phyloP scores from a whole-genome alignment of 352 stramenopile species.

The Globisporangium uncinulatum region DNA sequence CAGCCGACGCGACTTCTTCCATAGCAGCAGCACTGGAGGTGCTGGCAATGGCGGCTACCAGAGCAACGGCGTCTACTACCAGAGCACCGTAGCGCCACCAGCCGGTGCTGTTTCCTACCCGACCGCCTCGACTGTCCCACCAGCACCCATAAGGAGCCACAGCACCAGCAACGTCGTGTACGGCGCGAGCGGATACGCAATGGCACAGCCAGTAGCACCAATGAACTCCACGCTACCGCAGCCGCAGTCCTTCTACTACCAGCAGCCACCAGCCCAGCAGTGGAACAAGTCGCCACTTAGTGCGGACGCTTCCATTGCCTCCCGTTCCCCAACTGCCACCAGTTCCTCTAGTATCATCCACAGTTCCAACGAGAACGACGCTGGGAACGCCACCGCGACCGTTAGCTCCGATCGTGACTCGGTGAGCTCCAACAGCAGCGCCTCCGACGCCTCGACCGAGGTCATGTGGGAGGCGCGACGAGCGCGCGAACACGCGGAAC shows the following conservation, averaged over 20 bases:
- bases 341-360: not conserved
- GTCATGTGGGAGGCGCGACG: slow-evolving; percentile 63
- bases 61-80: slow-evolving; percentile 13
- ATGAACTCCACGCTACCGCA: not conserved
- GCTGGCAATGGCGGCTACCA: slow-evolving; percentile 6
- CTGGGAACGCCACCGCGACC: not conserved
- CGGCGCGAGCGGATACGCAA: slow-evolving; percentile 1
- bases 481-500: slow-evolving; percentile 41
- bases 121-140: not conserved
- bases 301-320: slow-evolving; percentile 1
- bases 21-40: not conserved
- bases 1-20: slow-evolving; percentile 5
- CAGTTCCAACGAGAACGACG: slow-evolving; percentile 4
- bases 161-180: not conserved
- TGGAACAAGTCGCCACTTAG: slow-evolving; percentile 17
- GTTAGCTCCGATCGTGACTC: not conserved
- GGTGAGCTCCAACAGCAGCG: not conserved
- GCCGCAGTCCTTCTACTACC: not conserved
- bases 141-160: not conserved
- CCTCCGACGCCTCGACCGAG: slow-evolving; percentile 22
- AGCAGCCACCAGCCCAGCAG: not conserved
- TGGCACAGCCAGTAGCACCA: slow-evolving; percentile 1
- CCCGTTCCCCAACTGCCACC: slow-evolving; percentile 4
- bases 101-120: not conserved
- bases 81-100: slow-evolving; percentile 6